Conservation (phyloP, 495 filamentous ascomycete genomes). For the Aspergillus indologenus region DNA sequence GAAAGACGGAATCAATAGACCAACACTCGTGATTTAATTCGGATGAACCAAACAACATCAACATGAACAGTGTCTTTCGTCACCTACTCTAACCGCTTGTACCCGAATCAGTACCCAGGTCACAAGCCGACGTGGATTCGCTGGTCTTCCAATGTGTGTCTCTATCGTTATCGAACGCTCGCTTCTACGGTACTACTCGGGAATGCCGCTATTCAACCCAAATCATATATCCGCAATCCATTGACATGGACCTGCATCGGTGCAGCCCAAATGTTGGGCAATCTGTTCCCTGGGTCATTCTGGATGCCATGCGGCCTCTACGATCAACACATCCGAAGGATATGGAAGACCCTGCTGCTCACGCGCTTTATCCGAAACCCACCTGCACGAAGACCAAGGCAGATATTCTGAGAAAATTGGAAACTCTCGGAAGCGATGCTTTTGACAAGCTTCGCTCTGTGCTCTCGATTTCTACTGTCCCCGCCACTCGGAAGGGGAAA, state of each 20-base stretch:
- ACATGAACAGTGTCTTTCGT: background rate
- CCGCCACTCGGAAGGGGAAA: background rate
- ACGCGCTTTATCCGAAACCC: background rate
- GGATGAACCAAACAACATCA: background rate
- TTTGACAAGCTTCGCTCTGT: background rate
- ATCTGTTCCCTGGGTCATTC: background rate
- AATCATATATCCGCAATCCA: background rate
- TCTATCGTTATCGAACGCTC: background rate
- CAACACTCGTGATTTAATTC: background rate
- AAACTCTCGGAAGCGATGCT: background rate
- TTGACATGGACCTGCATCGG: background rate
- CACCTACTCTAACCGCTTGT: background rate
- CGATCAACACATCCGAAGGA: background rate
- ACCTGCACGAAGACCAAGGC: background rate
- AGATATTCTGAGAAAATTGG: background rate
- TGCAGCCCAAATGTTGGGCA: background rate
- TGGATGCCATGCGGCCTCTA: background rate
- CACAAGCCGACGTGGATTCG: background rate
- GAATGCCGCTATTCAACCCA: background rate
- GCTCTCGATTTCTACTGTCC: background rate
- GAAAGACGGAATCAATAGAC: slow-evolving; percentile 28
- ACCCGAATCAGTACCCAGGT: background rate
- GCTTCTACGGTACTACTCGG: background rate
- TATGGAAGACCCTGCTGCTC: background rate
- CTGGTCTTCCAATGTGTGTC: background rate